Base-by-base conservation (phyloP, 805 yeast genomes). In the Candida jianshihensis region DNA sequence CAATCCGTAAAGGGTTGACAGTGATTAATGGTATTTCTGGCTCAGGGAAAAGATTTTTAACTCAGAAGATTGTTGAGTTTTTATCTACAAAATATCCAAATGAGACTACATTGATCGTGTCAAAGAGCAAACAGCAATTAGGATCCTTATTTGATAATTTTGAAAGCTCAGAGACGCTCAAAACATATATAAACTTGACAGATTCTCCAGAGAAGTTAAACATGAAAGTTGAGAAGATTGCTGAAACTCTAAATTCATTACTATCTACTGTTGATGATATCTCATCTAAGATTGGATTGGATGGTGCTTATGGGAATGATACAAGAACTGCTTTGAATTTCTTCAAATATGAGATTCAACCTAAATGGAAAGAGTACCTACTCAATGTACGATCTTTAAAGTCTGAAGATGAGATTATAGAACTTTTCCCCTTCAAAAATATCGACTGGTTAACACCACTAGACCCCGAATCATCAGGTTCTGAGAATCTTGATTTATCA, bases 11-110 rank as follows among this genome's bases (percentile, higher is more conserved):
- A 3, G 75, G 75, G 2, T 47, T 75, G 2, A 52, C 57, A 0
- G 54, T 73, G 14, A 57, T 75, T 7, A 66, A 63, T 34, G 79
- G 78, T 0, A 71, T 75, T 2, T 73, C 78, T 1, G 78, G 78
- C 2, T 67, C 80, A 0, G 82, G 81, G 0, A 68, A 69, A 38
- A 59, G 66, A 3, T 53, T 47, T 5, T 36, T 59, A 4, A 42
- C 54, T 2, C 39, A 58, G 0, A 44, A 52, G 17, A 41, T 58
- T 6, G 36, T 61, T 2, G 34, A 44, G n/a, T 32, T 43, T 3
- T 30, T 57, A 8, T 15, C 36, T 12, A 42, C 42, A 12, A 56
- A 51, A 30, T 37, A 35, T 25, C 49, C 60, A 3, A 29, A 35
- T 12, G 38, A 37, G 7, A 41, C 39, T n/a, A 37, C 33, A 2